Evolutionary conservation across 768 basidiomycete species (phyloP), one percentile per base, ranked within the genome.

Genomic region (Russula virescens): DNA sequence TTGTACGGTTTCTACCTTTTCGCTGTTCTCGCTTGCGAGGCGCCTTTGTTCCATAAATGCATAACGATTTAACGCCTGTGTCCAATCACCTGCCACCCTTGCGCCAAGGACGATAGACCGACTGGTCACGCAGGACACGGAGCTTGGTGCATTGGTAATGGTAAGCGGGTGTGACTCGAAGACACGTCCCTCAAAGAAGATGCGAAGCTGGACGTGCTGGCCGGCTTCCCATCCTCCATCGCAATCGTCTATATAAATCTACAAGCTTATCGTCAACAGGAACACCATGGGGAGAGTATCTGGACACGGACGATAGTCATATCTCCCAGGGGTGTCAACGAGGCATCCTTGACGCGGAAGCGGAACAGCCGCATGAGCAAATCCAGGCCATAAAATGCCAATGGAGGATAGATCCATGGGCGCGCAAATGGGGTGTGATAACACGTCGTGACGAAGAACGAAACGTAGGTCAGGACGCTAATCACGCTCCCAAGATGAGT

Each of bases 131-230:
- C 81, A 84, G 0, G 86, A 81, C 7, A 77, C 71, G 0, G 78
- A 69, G 0, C 83, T 75, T 0, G 88, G 84, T 0, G 89, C 89
- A 31, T 82, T 84, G 68, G 86, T 74, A 63, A 94, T 89, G 23
- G 86, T 88, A 64, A 94, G 76, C 0, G 92, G 88, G 67, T 95
- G 92, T 0, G 87, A 84, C 71, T 94, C 91, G 69, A 92, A 86
- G 2, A 89, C 66, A 10, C 87, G 81, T 0, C 83, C 83, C 7
- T 74, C 75, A 68, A 77, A 75, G 63, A 78, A 75, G 31, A 84
- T 74, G 2, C 81, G 77, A 11, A 83, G 67, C 52, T 76, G 75
- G 66, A 83, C 73, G 68, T 82, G 81, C 57, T 83, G 82, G 1
- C 81, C 84, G 0, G 82, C 83, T 1, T 79, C 69, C 84, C 85